Base-by-base conservation (phyloP, 805 yeast genomes). In the Pichia deserticola region DNA sequence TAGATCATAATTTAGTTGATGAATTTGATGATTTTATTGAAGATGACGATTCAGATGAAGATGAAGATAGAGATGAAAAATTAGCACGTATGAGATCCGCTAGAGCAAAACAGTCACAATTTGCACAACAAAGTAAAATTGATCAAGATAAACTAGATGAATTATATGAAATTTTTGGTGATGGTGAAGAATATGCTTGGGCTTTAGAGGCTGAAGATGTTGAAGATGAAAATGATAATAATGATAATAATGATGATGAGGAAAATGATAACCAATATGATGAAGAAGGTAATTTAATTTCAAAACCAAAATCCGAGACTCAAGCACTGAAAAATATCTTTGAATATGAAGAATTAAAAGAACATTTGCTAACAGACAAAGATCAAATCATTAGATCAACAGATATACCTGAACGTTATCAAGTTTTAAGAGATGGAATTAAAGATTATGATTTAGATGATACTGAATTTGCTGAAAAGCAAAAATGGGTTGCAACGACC, bases 101-200 rank as follows among this genome's bases (percentile, higher is more conserved):
- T 11, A 60, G 61, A 41, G 62, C 64, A 25, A 60, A 60, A 44
- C 66, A 64, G 39, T 56, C 57, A 12, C 60, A 63, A 38, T 61
- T 63, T 42, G 54, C 66, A 12, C 60, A 62, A 47, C 58, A 59
- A 45, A 62, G 71, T 54, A 76, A 87, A 60, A 70, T 86, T 40
- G 96, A 93, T 59, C 84, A 93, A 49, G 98, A 93, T 60, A 87
- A 88, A 64, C 78, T 92, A 55, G 93, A 89, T 61, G 97, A 92
- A 66, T 78, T 93, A 62, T 89, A 82, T 61, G 99, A 93, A 64
- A 88, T 93, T 12, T 93, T 93, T 64, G 99, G 99, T 56, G 95
- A 89, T 65, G 99, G 99, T 46, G 89, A 83, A 55, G 97, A 92
- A 62, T 93, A 93, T 67, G 97, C 88, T 50, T 93, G 99, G 98